Evolutionary conservation across 2,329 filamentous ascomycete species (phyloP).

Genomic region (Trichoderma brevicompactum): DNA sequence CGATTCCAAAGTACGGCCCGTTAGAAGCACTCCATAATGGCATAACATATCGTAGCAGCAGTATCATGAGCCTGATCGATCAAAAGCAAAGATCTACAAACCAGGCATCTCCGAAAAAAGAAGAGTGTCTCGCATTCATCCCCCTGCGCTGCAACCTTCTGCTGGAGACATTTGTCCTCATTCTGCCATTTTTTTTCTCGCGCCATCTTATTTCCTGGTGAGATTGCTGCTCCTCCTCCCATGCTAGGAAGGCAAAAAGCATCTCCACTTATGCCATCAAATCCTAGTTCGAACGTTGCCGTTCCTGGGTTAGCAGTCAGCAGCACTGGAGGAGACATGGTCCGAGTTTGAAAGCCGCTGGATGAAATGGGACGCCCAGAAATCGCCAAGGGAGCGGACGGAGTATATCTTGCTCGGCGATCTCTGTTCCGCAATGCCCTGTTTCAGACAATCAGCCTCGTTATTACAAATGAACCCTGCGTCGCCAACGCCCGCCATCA

Average conservation of each 20-base stretch:
- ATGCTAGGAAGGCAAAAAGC: not conserved
- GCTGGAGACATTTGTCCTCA: not conserved
- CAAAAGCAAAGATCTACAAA: not conserved
- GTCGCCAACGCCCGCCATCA: no score
- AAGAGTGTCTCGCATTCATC: not conserved
- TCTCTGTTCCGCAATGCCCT: no score
- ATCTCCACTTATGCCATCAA: not conserved
- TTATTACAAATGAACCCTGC: no score
- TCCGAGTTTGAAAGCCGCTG: not conserved
- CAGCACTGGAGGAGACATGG: not conserved
- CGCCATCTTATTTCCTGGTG: not conserved
- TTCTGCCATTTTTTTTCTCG: not conserved
- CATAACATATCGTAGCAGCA: no score
- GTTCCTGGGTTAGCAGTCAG: not conserved
- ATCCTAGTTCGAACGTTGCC: not conserved
- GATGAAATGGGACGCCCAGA: not conserved
- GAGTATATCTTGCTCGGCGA: no score
- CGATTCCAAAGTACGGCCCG: no score
- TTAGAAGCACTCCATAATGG: no score
- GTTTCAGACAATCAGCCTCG: no score
- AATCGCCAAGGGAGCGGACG: no score
- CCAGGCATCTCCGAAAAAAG: not conserved
- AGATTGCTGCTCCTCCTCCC: no score
- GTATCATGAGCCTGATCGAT: no score
- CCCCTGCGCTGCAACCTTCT: not conserved